These are phyloP conservation scores for Polygonum aviculare DNA, from an alignment of 148 eudicot genomes.

Conservation along the genomic window DNA sequence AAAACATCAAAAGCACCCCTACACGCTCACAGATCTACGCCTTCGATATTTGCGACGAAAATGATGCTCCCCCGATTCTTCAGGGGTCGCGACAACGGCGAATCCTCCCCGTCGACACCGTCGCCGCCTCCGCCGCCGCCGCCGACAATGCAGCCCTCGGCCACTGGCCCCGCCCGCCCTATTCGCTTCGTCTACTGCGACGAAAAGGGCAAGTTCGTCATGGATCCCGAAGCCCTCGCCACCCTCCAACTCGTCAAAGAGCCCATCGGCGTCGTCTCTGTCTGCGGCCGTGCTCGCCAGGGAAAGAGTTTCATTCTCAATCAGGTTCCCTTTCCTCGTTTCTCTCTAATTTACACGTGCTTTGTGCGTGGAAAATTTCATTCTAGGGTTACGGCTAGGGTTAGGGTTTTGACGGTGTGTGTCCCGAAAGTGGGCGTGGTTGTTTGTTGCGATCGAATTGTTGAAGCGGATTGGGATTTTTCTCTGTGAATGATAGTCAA, in stretches of 20 bases:
- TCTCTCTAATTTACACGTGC: background rate
- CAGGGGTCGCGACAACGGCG: conserved; percentile 18
- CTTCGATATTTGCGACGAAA: background rate
- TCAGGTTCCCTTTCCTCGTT: conserved; percentile 38
- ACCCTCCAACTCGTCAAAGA: conserved; percentile 76
- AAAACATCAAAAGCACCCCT: background rate
- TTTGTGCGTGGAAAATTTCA: background rate
- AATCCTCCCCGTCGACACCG: conserved; percentile 29
- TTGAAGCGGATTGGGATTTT: background rate
- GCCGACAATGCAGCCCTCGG: conserved; percentile 17
- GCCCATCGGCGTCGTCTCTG: conserved; percentile 88
- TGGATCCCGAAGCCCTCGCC: conserved; percentile 95
- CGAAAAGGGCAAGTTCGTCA: conserved; percentile 71
- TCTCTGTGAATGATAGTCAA: background rate
- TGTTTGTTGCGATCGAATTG: background rate
- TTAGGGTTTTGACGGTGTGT: background rate
- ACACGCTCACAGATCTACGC: conserved; percentile 5
- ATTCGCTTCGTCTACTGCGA: conserved; percentile 84
- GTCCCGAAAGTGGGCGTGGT: background rate
- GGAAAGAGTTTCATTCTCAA: conserved; percentile 88
- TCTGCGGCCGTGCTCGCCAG: conserved; percentile 98
- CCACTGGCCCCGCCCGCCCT: conserved; percentile 65
- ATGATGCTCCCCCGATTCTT: conserved; percentile 11
- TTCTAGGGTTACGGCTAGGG: background rate
- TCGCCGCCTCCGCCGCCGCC: conserved; percentile 30